phyloP scores from a whole-genome alignment of 2,329 filamentous ascomycete species.

The Spiromastix sp. region DNA sequence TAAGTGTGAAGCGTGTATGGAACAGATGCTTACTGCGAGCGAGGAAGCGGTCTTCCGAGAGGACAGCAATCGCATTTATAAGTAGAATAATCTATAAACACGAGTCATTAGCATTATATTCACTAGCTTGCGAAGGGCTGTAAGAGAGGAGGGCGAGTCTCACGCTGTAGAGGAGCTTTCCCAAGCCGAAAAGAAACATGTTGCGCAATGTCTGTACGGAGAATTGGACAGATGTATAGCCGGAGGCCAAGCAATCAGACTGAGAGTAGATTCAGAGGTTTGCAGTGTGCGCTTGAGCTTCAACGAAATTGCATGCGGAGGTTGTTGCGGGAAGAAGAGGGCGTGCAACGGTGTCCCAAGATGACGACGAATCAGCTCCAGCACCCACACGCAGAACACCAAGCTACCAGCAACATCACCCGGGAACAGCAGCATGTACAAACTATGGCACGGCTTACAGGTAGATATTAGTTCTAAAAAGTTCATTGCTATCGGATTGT shows the following conservation, averaged over 20 bases:
- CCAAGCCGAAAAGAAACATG: slow-evolving; percentile 62
- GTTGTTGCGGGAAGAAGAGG: too few relatives aligned
- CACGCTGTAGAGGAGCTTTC: slow-evolving; percentile 69
- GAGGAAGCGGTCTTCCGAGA: slow-evolving; percentile 91
- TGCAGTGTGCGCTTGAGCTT: too few relatives aligned
- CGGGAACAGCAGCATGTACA: not conserved
- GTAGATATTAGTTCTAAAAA: too few relatives aligned
- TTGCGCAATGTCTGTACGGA: too few relatives aligned
- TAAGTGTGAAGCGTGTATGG: not conserved
- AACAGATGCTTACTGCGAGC: slow-evolving; percentile 52
- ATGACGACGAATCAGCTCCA: not conserved
- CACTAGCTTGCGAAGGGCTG: not conserved
- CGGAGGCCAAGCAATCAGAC: too few relatives aligned
- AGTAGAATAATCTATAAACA: slow-evolving; percentile 66
- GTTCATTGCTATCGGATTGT: too few relatives aligned
- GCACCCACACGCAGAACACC: not conserved
- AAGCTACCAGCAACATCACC: not conserved
- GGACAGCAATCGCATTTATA: slow-evolving; percentile 84
- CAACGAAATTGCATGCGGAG: too few relatives aligned
- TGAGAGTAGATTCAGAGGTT: too few relatives aligned
- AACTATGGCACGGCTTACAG: slow-evolving; percentile 9
- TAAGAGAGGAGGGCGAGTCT: slow-evolving; percentile 12
- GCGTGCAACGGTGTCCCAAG: too few relatives aligned
- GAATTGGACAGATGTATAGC: too few relatives aligned
- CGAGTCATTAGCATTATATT: slow-evolving; percentile 4